Evolutionary conservation across 495 filamentous ascomycete genomes (phyloP), one percentile per base, ranked within the genome.

Genomic region (Lasiosphaeris hirsuta): DNA sequence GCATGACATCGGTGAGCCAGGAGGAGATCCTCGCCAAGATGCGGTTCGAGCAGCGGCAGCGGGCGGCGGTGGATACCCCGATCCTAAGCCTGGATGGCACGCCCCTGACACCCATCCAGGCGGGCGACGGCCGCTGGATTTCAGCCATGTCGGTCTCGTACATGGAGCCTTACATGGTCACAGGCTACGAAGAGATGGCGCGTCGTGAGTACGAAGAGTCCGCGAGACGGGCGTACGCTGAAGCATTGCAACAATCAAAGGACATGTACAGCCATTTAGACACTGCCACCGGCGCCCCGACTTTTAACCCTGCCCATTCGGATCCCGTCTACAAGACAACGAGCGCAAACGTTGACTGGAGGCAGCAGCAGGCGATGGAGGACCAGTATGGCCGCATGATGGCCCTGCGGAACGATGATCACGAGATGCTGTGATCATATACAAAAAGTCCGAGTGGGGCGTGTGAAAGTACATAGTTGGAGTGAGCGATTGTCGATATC

Each of bases 131-230:
- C 37, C 72, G 75, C n/a, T 82, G 80, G 79, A 59, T 72, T 13
- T n/a, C 56, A 35, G 42, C 61, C 49, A n/a, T 45, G 52, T 34
- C 60, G 14, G 57, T 56, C 46, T 38, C 43, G 5, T 65, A 73
- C 36, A 66, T 72, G 43, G 87, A 90, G 66, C 86, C 86, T 10
- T 90, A 90, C 64, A 89, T 90, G 84, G 62, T 77, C 43, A 81
- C 78, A 8, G 87, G 87, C 11, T 90, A 90, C 65, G 82, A 84
- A 51, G 71, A 75, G 39, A 64, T 81, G 41, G 74, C 77, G n/a
- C 71, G 68, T 38, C 72, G 76, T 47, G 78, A 81, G 64, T 81
- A 81, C 52, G 72, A 77, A 56, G 70, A 72, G 33, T 74, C 72
- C 1, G 70, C 57, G 14, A 65, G 67, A 41, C 63, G 61, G 37